Base-by-base conservation (phyloP, 169 alveolate genomes). In the Cryptosporidium baileyi region DNA sequence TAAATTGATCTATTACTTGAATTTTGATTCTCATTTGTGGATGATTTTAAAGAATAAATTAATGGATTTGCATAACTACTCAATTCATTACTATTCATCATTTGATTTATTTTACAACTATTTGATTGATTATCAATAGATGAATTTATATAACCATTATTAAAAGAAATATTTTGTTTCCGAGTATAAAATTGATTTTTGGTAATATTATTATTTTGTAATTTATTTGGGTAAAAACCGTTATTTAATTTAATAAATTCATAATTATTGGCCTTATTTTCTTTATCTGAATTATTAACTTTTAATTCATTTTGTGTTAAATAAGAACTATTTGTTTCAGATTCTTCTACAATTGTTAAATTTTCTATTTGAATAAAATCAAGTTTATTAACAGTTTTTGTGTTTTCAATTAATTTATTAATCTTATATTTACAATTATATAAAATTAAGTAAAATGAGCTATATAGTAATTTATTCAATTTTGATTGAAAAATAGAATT, bases 141-240 rank as follows among this genome's bases (percentile, higher is more conserved):
- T 47, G 59, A 47, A 47, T 57, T 4, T 57, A 44, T 34, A n/a
- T 54, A 28, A 0, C 81, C 81, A 36, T 49, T 65, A 17, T 47
- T 65, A 13, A 65, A 65, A 32, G 81, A 65, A 32, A 28, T 60
- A 26, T 44, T 65, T 30, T 65, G 81, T 26, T 65, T 65, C 34
- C 62, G 24, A 28, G 60, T 65, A 26, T 65, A 65, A 9, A 65
- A 65, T 47, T 65, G 44, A 26, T 30, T 51, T 19, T 51, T 65
- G 13, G 24, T 22, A 32, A 45, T 36, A 24, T 47, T 54, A 3
- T 65, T 51, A 26, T 22, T 44, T 38, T 65, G 47, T 17, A 65
- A 32, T 15, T 65, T 62, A 3, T 65, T 60, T 32, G 34, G 43
- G 45, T 65, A 28, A 19, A 51, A 36, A 11, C 81, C 63, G 17